These are phyloP conservation scores for Fraxinus americana DNA, from an alignment of 257 asterid genomes.

Conservation along the genomic window DNA sequence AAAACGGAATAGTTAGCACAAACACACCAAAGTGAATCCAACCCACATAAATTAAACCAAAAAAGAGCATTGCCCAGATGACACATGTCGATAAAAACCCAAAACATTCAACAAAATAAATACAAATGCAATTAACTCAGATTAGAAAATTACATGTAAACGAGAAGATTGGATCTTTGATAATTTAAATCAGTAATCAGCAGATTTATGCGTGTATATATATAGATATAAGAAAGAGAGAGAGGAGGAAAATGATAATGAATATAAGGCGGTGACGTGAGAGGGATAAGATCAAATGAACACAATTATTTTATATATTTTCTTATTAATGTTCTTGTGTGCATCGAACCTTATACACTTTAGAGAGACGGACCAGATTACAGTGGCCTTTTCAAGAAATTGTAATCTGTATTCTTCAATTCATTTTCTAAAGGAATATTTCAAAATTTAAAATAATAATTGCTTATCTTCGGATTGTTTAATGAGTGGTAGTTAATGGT, in stretches of 20 bases:
- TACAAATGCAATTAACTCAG: neutral
- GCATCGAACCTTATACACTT: no score
- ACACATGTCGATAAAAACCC: neutral
- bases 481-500: neutral
- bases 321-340: no score
- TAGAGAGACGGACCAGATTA: neutral
- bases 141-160: conserved; percentile 1
- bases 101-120: neutral
- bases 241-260: conserved; percentile 4
- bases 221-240: neutral
- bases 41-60: neutral
- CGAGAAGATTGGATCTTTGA: conserved; percentile 1
- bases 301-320: neutral
- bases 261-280: conserved; percentile 16
- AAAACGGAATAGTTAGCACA: no score
- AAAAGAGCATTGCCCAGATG: neutral
- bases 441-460: neutral
- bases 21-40: neutral
- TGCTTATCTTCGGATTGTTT: neutral
- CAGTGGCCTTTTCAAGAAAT: neutral
- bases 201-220: neutral
- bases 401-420: neutral
- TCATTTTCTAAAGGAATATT: neutral
- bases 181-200: neutral
- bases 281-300: conserved; percentile 7